A percentile compares a stretch with the other conserved stretches of the same genome.
These are phyloP conservation scores for maize (Zea mays) DNA, from an alignment of 176 grass and related monocot genomes.

Conservation along the genomic window DNA sequence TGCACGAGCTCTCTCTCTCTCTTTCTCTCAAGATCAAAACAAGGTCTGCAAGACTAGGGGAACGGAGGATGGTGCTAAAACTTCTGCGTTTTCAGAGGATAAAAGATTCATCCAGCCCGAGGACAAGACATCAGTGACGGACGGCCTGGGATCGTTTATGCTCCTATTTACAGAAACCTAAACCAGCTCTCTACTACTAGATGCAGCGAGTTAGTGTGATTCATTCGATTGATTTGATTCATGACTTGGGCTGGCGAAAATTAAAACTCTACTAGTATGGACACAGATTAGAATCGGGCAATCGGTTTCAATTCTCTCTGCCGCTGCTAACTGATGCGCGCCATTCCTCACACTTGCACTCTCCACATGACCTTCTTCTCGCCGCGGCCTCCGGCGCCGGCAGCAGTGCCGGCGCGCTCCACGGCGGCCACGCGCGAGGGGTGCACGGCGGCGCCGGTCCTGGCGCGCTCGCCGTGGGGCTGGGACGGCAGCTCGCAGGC, in stretches of 20 bases:
- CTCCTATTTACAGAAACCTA: constrained; percentile 59
- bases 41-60: constrained; percentile 9
- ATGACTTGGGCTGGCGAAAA: constrained; percentile 33
- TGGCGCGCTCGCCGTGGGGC: constrained; percentile 42
- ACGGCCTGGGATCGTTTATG: constrained; percentile 51
- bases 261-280: constrained; percentile 50
- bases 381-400: constrained; percentile 4
- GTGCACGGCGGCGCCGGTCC: constrained; percentile 20
- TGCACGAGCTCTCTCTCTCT: too few relatives aligned
- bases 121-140: neutral
- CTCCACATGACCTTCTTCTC: constrained; percentile 74
- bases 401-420: constrained; percentile 17
- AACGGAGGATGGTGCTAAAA: constrained; percentile 14
- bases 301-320: constrained; percentile 41
- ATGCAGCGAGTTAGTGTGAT: constrained; percentile 20
- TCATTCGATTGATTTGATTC: neutral
- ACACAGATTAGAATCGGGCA: constrained; percentile 52
- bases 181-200: constrained; percentile 3
- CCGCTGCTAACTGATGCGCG: neutral
- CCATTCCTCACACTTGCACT: constrained; percentile 52
- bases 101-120: constrained; percentile 53
- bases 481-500: constrained; percentile 56
- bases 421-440: constrained; percentile 39
- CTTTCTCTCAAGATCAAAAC: neutral
- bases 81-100: constrained; percentile 76